Base-by-base conservation (phyloP, 2,329 filamentous ascomycete species). In the Colletotrichum echinochloae region DNA sequence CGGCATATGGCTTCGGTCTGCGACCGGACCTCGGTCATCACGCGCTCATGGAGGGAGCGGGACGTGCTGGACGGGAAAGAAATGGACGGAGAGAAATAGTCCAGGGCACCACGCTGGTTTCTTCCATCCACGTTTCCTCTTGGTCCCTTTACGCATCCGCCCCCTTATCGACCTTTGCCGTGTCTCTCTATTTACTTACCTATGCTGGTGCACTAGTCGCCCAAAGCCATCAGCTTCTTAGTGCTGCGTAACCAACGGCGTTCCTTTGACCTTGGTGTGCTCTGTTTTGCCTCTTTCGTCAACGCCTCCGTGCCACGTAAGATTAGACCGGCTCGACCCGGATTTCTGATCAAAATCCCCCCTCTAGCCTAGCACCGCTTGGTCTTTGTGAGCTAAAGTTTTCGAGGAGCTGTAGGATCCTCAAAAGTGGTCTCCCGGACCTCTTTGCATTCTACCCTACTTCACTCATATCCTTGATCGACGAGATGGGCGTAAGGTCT, bases 11-110 rank as follows among this genome's bases (percentile, higher is more conserved):
- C 60, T n/a, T 28, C 52, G n/a, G 39, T 28, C 65, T 51, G 33
- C 60, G 26, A 39, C 64, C 64, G 41, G 4, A 39, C 46, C 7
- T 35, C 28, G 23, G 44, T 51, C 33, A 46, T 30, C 48, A 54
- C 28, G 49, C 8, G 30, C 11, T 35, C n/a, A 14, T 23, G 18
- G 5, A 56, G n/a, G n/a, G 1, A 60, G 23, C 37, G 8, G 9
- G 12, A 48, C 44, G 33, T 39, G 41, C 41, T 46, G 39, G 28
- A 9, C 28, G 39, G 14, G 18, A 12, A 56, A 35, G n/a, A 20
- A 11, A n/a, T n/a, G n/a, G n/a, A n/a, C n/a, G n/a, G n/a, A n/a
- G n/a, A n/a, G n/a, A 14, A 33, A 35, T 14, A 16, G 39, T 41
- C 12, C 18, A 35, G 56, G 41, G 26, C 11, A 33, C 20, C 37